A percentile compares a stretch with the other conserved stretches of the same genome.
Conservation (phyloP, 768 basidiomycete genomes). For the Pisolithus orientalis region DNA sequence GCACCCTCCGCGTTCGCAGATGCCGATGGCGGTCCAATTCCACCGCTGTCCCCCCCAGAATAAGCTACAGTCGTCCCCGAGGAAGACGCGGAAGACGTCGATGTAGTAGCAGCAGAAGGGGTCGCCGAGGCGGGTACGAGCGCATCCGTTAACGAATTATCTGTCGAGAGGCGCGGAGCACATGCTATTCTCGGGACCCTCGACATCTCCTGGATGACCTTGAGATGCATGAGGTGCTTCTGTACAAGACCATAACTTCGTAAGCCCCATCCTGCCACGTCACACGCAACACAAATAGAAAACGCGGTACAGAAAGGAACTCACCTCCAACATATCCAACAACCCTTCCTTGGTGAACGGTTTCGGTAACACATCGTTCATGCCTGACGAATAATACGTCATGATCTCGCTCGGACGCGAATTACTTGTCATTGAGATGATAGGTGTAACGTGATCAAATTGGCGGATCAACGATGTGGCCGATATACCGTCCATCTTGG, state of each 20-base stretch:
- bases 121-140: slow-evolving; percentile 35
- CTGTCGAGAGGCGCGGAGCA: slow-evolving; percentile 50
- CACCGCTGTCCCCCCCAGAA: slow-evolving; percentile 6
- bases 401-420: slow-evolving; percentile 90
- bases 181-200: slow-evolving; percentile 60
- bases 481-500: slow-evolving; percentile 78
- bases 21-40: neutral
- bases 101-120: neutral
- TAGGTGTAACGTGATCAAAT: slow-evolving; percentile 93
- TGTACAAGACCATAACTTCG: slow-evolving; percentile 17
- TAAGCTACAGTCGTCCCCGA: slow-evolving; percentile 26
- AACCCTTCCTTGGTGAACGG: slow-evolving; percentile 95
- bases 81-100: neutral
- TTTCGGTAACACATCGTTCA: slow-evolving; percentile 96
- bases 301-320: neutral
- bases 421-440: slow-evolving; percentile 97
- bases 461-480: slow-evolving; percentile 92
- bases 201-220: slow-evolving; percentile 76
- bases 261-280: too few species aligned
- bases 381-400: slow-evolving; percentile 68
- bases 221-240: slow-evolving; percentile 87
- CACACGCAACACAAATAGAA: too few species aligned
- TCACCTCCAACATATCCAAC: slow-evolving; percentile 85
- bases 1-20: neutral
- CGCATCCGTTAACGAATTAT: slow-evolving; percentile 48